These are phyloP conservation scores for Fraxinus dipetala DNA, from an alignment of 305 asterid species.

Conservation along the genomic window DNA sequence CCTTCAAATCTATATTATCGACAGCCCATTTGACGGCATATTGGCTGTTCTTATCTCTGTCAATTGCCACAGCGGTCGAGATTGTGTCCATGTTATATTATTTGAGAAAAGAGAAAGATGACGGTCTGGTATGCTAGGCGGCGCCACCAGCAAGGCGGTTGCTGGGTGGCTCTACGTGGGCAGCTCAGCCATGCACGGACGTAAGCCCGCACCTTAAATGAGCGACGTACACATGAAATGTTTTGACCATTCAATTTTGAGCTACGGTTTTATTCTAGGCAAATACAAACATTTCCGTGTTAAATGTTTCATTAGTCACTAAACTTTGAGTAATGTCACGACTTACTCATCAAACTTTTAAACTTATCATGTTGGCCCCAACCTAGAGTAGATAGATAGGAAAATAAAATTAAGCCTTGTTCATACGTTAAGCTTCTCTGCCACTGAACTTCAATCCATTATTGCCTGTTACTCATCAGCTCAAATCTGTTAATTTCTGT, in stretches of 20 bases:
- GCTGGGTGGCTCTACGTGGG: constrained; percentile 28
- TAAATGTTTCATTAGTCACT: too few relatives aligned
- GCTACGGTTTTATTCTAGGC: too few relatives aligned
- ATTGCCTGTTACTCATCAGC: too few relatives aligned
- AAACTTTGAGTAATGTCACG: too few relatives aligned
- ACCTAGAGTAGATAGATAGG: too few relatives aligned
- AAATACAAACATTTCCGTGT: too few relatives aligned
- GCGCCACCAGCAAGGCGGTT: constrained; percentile 29
- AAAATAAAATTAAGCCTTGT: too few relatives aligned
- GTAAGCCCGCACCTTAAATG: background rate
- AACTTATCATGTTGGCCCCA: too few relatives aligned
- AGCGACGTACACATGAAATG: background rate
- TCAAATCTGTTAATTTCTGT: too few relatives aligned
- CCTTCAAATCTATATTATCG: constrained; percentile 46
- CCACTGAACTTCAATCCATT: too few relatives aligned
- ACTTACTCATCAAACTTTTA: too few relatives aligned
- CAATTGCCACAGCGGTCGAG: constrained; percentile 67
- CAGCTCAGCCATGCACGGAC: constrained; percentile 33
- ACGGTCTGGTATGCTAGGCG: constrained; percentile 4
- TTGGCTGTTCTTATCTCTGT: constrained; percentile 78
- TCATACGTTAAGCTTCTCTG: too few relatives aligned
- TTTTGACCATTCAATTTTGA: background rate
- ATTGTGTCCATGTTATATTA: constrained; percentile 23
- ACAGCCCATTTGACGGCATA: constrained; percentile 82
- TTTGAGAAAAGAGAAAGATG: background rate